A percentile compares a stretch with the other conserved stretches of the same genome.
Evolutionary conservation across 331 rosid species (phyloP).

Genomic region (Cydonia oblonga): DNA sequence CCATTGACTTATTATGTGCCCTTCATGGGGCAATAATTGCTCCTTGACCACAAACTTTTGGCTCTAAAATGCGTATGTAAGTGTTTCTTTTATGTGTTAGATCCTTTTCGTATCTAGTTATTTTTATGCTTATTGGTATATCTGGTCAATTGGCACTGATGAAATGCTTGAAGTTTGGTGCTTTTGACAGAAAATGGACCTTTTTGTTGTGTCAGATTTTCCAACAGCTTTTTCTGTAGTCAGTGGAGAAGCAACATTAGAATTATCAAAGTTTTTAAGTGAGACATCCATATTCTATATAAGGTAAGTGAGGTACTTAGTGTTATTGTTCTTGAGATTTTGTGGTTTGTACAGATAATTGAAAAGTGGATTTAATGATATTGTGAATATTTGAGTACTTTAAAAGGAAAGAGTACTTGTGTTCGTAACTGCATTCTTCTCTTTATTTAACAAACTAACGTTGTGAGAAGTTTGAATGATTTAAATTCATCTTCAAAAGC

Average conservation of each 20-base stretch:
- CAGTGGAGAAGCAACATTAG: slow-evolving; percentile 13
- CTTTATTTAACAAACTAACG: neutral
- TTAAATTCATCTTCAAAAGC: slow-evolving; percentile 1
- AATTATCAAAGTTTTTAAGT: slow-evolving; percentile 10
- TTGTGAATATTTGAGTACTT: neutral
- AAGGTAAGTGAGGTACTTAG: slow-evolving; percentile 5
- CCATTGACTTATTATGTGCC: neutral
- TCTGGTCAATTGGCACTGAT: slow-evolving; percentile 16
- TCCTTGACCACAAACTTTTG: slow-evolving; percentile 1
- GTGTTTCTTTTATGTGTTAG: neutral
- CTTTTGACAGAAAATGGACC: slow-evolving; percentile 16
- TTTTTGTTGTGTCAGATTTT: slow-evolving; percentile 10
- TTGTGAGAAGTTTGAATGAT: neutral
- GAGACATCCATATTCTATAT: neutral
- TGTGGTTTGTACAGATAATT: neutral
- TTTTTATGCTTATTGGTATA: neutral
- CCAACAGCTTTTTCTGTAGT: slow-evolving; percentile 3
- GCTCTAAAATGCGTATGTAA: neutral
- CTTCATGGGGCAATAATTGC: slow-evolving; percentile 7
- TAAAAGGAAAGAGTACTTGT: neutral
- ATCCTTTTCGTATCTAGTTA: slow-evolving; percentile 2
- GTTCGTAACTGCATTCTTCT: neutral
- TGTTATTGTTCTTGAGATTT: neutral
- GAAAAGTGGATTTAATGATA: neutral
- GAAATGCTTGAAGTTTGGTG: slow-evolving; percentile 15